A percentile compares a stretch with the other conserved stretches of the same genome.
Conservation (phyloP, 306 rosid genomes). For the Castanea mollissima region DNA sequence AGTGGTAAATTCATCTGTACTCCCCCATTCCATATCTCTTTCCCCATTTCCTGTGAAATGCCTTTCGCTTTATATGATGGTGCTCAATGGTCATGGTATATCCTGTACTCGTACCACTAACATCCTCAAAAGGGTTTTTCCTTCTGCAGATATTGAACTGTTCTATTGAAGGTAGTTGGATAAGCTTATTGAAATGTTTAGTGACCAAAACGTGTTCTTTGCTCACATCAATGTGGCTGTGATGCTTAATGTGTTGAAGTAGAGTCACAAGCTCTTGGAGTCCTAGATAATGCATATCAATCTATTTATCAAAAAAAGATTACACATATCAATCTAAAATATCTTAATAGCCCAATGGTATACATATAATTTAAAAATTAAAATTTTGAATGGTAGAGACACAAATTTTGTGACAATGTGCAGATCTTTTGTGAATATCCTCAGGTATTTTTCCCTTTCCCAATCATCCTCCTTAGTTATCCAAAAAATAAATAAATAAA, state of each 20-base stretch:
- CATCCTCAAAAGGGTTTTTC: not conserved
- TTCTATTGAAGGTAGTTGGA: not conserved
- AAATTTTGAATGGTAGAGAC: not conserved
- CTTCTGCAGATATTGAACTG: not conserved
- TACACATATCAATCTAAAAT: not conserved
- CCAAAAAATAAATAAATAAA: no score
- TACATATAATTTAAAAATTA: not conserved
- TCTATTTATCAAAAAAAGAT: no score
- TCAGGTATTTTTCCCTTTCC: not conserved
- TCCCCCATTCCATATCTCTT: no score
- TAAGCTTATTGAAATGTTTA: not conserved
- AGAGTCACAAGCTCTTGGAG: not conserved
- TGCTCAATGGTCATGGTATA: constrained; percentile 13
- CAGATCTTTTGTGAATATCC: not conserved
- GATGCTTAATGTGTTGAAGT: not conserved
- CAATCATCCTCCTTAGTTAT: no score
- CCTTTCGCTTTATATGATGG: not conserved
- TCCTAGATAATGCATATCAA: not conserved
- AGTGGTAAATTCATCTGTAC: constrained; percentile 50
- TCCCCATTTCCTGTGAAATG: not conserved
- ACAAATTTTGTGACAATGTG: not conserved
- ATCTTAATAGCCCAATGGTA: not conserved
- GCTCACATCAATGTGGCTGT: not conserved
- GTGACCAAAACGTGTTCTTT: not conserved
- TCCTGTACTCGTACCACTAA: not conserved